Evolutionary conservation across 495 filamentous ascomycete species (phyloP), one percentile per base, ranked within the genome.

Genomic region (Aspergillus campestris): DNA sequence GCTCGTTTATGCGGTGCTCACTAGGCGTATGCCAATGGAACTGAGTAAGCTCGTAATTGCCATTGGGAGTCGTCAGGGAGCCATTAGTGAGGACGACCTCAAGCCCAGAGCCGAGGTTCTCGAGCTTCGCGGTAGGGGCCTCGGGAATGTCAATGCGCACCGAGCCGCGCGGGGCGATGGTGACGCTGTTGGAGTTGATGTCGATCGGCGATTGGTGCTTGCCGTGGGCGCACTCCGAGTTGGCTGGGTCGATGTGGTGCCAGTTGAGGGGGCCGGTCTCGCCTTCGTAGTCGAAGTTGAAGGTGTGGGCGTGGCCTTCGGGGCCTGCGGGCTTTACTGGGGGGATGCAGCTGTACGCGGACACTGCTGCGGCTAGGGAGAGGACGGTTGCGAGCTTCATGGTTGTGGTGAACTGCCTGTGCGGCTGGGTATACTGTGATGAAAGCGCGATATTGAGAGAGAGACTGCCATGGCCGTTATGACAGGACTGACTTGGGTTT

Each of bases 11-110:
- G 43, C 69, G 70, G 55, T 86, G 83, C 65, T 87, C 83, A 55
- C 73, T 75, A 6, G 83, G 82, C 9, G 81, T 76, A 54, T 87
- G 82, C 60, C 85, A 80, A 57, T 87, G 82, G 65, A 83, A 84
- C 52, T 87, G 82, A 32, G 70, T 59, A 13, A 87, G 67, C 18
- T 24, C 2, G 18, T 24, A 24, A 24, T 24, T 24, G 18, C 18
- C 18, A 24, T 24, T 24, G 18, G 18, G 18, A 24, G 18, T 24
- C 18, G 2, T 45, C 7, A 65, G 57, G 7, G 61, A 59, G 8
- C 65, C 66, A 35, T 66, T 64, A 24, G 60, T 66, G 11, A 79
- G 55, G 38, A 72, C 64, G 34, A 79, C 71, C 67, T 83, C 74
- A 32, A 83, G 62, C 0, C 73, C 78, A n/a, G 73, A 69, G 35